phyloP scores from a whole-genome alignment of 352 stramenopile species.

The Phytophthora pisi region DNA sequence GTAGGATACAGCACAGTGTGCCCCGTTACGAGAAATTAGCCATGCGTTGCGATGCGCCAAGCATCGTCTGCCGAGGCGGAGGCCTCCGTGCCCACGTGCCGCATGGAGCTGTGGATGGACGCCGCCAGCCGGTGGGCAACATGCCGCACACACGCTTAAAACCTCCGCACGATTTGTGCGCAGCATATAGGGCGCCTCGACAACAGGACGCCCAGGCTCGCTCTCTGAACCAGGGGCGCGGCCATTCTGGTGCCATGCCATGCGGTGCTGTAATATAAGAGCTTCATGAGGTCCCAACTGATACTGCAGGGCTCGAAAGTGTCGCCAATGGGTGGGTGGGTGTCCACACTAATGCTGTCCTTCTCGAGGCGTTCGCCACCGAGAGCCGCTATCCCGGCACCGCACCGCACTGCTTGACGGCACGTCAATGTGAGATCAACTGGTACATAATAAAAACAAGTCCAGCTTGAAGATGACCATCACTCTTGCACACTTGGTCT shows the following conservation, averaged over 20 bases:
- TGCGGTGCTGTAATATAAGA: background rate
- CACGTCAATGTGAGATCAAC: background rate
- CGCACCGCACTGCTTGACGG: background rate
- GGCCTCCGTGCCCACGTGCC: constrained; percentile 7
- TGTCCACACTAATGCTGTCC: background rate
- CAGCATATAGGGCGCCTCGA: constrained; percentile 20
- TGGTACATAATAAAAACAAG: constrained; percentile 6
- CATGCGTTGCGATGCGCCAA: constrained; percentile 2
- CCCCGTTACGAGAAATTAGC: constrained; percentile 19
- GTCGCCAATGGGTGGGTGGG: background rate
- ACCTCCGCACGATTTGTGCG: constrained; percentile 21
- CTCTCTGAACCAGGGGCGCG: background rate
- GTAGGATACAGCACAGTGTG: constrained; percentile 10
- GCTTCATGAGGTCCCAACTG: background rate
- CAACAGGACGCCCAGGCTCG: constrained; percentile 8
- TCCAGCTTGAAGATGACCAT: constrained; percentile 28
- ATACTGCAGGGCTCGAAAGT: background rate
- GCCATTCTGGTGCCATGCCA: background rate
- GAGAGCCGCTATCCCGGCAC: background rate
- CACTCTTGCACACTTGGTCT: constrained; percentile 10
- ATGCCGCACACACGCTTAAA: constrained; percentile 19
- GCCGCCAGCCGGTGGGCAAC: constrained; percentile 22
- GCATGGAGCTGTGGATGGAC: constrained; percentile 19
- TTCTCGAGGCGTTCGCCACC: background rate
- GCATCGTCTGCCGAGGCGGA: constrained; percentile 25